These are phyloP conservation scores for Globisporangium nagaii DNA, from an alignment of 352 stramenopile genomes.

Conservation along the genomic window DNA sequence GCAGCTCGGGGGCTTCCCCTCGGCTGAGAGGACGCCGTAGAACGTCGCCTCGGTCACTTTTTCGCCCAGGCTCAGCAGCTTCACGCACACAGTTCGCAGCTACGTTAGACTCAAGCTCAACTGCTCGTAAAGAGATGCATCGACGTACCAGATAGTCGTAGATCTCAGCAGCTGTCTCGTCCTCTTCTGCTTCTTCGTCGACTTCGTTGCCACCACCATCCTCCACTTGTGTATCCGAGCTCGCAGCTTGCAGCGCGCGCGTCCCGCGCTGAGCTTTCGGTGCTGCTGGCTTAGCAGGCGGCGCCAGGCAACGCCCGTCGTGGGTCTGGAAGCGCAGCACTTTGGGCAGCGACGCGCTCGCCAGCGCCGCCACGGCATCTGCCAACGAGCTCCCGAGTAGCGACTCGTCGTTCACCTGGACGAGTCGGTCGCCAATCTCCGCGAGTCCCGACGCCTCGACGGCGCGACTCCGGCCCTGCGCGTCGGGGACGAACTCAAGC, in stretches of 20 bases:
- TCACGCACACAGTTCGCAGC: not conserved
- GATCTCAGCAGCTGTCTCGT: not conserved
- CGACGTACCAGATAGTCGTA: constrained; percentile 50
- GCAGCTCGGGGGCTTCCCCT: constrained; percentile 50
- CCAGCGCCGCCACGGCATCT: constrained; percentile 32
- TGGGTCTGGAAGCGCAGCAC: constrained; percentile 52
- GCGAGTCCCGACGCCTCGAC: constrained; percentile 60
- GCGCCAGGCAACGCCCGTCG: constrained; percentile 36
- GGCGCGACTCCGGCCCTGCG: constrained; percentile 39
- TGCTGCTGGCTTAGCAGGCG: not conserved
- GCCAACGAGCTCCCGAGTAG: constrained; percentile 29
- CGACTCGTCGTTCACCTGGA: constrained; percentile 48
- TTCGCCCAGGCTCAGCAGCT: constrained; percentile 42
- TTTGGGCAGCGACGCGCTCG: constrained; percentile 34
- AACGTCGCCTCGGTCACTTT: constrained; percentile 37
- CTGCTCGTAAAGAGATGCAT: too few species aligned
- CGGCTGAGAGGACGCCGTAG: constrained; percentile 52
- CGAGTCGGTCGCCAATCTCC: constrained; percentile 61
- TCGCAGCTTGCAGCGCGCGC: not conserved
- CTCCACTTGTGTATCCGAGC: not conserved
- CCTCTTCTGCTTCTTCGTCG: not conserved
- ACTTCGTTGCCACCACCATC: not conserved
- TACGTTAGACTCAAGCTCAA: not conserved
- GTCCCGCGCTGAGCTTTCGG: not conserved
- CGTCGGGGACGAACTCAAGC: constrained; percentile 56